Percentiles rank a stretch among this genome's conserved stretches.
These are phyloP conservation scores for Talaromyces sp. DNA, from an alignment of 2,329 filamentous ascomycete genomes.

Conservation along the genomic window DNA sequence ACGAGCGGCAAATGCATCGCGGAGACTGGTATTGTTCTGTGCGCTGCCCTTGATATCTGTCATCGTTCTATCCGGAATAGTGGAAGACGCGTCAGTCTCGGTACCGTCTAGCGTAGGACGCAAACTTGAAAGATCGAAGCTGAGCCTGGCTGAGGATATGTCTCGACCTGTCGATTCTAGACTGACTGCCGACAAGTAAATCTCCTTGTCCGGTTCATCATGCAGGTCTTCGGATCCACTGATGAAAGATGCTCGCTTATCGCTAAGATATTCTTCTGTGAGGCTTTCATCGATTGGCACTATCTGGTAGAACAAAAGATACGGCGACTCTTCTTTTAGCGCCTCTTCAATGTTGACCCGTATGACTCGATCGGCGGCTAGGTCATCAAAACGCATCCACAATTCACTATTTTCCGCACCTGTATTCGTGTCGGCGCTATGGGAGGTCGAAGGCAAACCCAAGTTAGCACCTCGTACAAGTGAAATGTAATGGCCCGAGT, in stretches of 20 bases:
- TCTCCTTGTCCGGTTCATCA: slow-evolving; percentile 22
- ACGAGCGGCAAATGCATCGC: slow-evolving; percentile 10
- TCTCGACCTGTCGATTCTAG: slow-evolving; percentile 23
- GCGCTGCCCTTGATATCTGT: slow-evolving; percentile 23
- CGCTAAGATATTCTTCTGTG: slow-evolving; percentile 26
- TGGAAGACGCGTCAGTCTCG: slow-evolving; percentile 28
- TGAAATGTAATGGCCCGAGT: slow-evolving; percentile 88
- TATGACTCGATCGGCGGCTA: slow-evolving; percentile 67
- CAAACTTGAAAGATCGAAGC: slow-evolving; percentile 36
- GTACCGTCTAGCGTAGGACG: slow-evolving; percentile 22
- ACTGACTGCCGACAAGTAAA: slow-evolving; percentile 20
- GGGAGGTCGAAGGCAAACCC: slow-evolving; percentile 26
- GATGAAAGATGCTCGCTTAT: slow-evolving; percentile 32
- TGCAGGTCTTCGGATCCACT: slow-evolving; percentile 23
- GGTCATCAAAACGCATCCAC: slow-evolving; percentile 92
- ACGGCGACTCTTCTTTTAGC: slow-evolving; percentile 82
- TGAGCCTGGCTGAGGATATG: slow-evolving; percentile 31
- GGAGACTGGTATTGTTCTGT: not conserved
- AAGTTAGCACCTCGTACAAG: slow-evolving; percentile 70
- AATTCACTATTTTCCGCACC: slow-evolving; percentile 61
- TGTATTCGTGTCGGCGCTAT: slow-evolving; percentile 25
- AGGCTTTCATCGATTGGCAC: slow-evolving; percentile 70
- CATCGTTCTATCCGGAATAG: slow-evolving; percentile 26
- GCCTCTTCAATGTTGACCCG: slow-evolving; percentile 75
- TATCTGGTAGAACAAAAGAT: slow-evolving; percentile 93